These are phyloP conservation scores for Nakazawaea anatomiae DNA, from an alignment of 805 yeast genomes.

Conservation along the genomic window DNA sequence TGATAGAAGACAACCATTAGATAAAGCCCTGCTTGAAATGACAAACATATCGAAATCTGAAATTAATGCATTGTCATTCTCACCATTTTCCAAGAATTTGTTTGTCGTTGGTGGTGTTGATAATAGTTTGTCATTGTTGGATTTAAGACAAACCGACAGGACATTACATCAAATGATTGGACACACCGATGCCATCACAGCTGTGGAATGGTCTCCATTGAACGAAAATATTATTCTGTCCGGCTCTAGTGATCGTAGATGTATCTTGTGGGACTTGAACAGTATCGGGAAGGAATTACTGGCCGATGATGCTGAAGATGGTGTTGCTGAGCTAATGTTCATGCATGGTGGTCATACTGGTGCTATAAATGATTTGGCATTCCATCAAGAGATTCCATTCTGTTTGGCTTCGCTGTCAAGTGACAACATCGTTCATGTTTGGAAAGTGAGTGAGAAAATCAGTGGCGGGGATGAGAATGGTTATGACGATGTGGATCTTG, in stretches of 20 bases:
- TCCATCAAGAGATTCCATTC: conserved; percentile 74
- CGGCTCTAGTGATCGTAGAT: conserved; percentile 71
- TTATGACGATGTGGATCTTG: conserved; percentile 10
- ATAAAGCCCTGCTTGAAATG: conserved; percentile 17
- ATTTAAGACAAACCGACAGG: conserved; percentile 37
- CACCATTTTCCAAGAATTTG: conserved; percentile 52
- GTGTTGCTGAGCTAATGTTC: conserved; percentile 82
- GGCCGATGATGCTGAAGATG: conserved; percentile 87
- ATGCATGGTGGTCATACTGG: conserved; percentile 92
- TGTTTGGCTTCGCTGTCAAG: conserved; percentile 60
- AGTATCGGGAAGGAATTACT: conserved; percentile 80
- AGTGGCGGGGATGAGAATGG: conserved; percentile 15
- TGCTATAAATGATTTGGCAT: conserved; percentile 64
- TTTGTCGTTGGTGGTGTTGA: conserved; percentile 69
- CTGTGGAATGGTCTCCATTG: conserved; percentile 73
- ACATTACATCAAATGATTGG: conserved; percentile 73
- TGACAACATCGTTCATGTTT: conserved; percentile 54
- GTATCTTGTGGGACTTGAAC: conserved; percentile 74
- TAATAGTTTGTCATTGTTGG: conserved; percentile 60
- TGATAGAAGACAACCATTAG: conserved; percentile 39
- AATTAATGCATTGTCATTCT: conserved; percentile 62
- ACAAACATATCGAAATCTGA: conserved; percentile 27
- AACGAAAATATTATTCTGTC: conserved; percentile 74
- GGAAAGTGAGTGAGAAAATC: conserved; percentile 38
- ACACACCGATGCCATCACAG: conserved; percentile 67